Conservation (phyloP, 2,329 filamentous ascomycete species). For the Pezicula neosporulosa region DNA sequence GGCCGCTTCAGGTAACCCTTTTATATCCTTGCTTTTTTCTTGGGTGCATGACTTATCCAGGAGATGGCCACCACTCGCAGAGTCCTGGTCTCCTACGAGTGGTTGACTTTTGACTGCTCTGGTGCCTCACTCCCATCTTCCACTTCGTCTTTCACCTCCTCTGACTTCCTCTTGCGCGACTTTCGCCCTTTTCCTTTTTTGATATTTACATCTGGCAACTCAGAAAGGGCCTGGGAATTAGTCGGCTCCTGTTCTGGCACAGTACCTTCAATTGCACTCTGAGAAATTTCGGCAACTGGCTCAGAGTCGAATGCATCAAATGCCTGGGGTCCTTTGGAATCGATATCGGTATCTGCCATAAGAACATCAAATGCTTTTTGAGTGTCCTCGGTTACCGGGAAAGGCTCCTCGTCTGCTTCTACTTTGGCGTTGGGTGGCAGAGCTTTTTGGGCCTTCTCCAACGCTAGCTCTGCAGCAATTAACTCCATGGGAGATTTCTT, state of each 20-base stretch:
- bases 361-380: neutral
- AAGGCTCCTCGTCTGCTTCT: too few species aligned
- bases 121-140: conserved; percentile 4
- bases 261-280: neutral
- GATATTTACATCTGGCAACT: neutral
- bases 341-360: neutral
- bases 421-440: neutral
- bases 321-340: too few species aligned
- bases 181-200: neutral
- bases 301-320: neutral
- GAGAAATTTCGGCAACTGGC: neutral
- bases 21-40: conserved; percentile 1
- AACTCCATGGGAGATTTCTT: neutral
- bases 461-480: neutral
- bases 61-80: conserved; percentile 29
- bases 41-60: conserved; percentile 19
- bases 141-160: conserved; percentile 1
- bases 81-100: conserved; percentile 31
- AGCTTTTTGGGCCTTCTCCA: neutral
- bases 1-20: neutral
- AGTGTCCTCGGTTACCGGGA: neutral
- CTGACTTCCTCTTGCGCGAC: conserved; percentile 8
- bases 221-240: neutral
- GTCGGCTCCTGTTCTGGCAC: neutral
- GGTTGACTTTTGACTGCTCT: conserved; percentile 26